Conservation (phyloP, 164 flowering plant genomes). For the Tinospora cordifolia region DNA sequence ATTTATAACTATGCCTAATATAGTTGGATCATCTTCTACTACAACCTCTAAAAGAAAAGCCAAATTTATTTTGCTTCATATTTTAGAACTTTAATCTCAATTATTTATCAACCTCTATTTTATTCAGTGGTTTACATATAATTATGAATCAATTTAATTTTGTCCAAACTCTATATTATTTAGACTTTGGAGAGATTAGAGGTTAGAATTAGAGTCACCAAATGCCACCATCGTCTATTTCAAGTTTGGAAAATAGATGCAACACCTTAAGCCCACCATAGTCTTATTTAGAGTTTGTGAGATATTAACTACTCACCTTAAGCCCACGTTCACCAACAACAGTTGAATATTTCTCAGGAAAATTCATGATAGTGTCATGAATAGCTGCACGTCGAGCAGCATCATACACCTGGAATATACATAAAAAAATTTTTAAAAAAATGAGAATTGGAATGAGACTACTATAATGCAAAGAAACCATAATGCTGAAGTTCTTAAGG, state of each 20-base stretch:
- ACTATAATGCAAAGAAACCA: background rate
- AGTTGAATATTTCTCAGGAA: conserved; percentile 80
- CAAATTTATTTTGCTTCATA: too few relatives aligned
- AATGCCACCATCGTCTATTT: too few relatives aligned
- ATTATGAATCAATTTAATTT: too few relatives aligned
- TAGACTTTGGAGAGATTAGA: too few relatives aligned
- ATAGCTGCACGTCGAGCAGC: conserved; percentile 90
- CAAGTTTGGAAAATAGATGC: background rate
- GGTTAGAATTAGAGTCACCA: too few relatives aligned
- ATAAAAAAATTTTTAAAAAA: conserved; percentile 2
- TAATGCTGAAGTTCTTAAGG: background rate
- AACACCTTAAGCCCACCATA: background rate
- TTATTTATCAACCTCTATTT: too few relatives aligned
- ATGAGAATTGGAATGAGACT: background rate
- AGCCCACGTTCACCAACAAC: conserved; percentile 97
- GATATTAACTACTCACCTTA: conserved; percentile 49
- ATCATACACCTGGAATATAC: conserved; percentile 62
- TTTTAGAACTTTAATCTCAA: too few relatives aligned
- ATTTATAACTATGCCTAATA: too few relatives aligned
- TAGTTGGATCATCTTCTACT: too few relatives aligned
- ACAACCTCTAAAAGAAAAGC: too few relatives aligned
- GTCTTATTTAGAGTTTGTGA: background rate
- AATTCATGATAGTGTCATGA: conserved; percentile 89
- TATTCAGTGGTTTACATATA: too few relatives aligned
- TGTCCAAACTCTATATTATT: too few relatives aligned